These are phyloP conservation scores for Nicotiana benthamiana DNA, from an alignment of 257 asterid species.

Conservation along the genomic window DNA sequence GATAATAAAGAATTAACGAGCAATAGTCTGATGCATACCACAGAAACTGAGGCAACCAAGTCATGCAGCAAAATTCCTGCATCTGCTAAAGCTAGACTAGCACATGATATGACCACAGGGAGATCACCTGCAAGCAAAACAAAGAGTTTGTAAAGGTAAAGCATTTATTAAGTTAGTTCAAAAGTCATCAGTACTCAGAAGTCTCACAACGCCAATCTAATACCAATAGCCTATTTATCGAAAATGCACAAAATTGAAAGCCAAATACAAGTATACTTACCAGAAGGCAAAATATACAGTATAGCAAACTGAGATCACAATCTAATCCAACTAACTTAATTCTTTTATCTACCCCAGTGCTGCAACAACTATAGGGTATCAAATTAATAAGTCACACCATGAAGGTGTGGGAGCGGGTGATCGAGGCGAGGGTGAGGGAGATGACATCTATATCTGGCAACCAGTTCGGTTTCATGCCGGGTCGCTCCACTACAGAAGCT, in stretches of 20 bases:
- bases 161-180: neutral
- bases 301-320: neutral
- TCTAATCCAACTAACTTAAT: neutral
- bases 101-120: conserved; percentile 86
- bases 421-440: no score
- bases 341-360: neutral
- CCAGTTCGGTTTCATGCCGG: no score
- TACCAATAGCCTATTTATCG: neutral
- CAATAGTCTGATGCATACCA: conserved; percentile 46
- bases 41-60: conserved; percentile 83
- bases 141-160: neutral
- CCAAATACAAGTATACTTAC: neutral
- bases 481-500: no score
- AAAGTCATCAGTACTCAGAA: neutral
- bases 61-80: conserved; percentile 94
- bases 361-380: no score
- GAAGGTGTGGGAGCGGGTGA: no score
- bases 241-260: neutral
- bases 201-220: neutral
- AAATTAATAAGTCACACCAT: no score
- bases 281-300: neutral
- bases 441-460: no score
- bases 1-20: neutral
- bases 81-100: conserved; percentile 97
- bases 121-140: conserved; percentile 61